Evolutionary conservation across 2,329 filamentous ascomycete species (phyloP), one percentile per base, ranked within the genome.

Genomic region (Capronia americana): DNA sequence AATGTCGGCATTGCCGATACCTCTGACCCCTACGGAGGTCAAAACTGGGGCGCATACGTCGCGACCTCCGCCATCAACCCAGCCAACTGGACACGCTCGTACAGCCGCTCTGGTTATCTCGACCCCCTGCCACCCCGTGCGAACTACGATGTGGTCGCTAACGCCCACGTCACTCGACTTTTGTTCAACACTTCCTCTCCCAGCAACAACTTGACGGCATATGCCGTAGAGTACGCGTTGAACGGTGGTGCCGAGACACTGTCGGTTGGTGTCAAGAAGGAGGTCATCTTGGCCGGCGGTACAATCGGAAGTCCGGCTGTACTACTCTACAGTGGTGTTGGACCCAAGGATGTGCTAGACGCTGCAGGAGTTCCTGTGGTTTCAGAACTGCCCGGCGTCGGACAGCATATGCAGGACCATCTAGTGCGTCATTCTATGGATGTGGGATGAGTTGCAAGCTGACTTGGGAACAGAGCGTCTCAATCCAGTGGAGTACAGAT

Each of bases 221-320:
- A 67, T 32, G 72, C 71, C 28, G 76, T 77, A 20, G 75, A 77
- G 63, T 77, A 77, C 55, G 75, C 73, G 1, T 69, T 64, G 2
- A 74, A 77, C 32, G 68, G 70, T 8, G 76, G 75, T 11, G 68
- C 65, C 4, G 75, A 72, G 1, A 76, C 69, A 8, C 56, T 68
- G 50, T 76, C 75, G 50, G 81, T 78, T 46, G 74, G 72, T 12
- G 82, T 82, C 2, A 79, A 77, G 14, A 77, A 77, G 54, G 82
- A 84, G 70, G 79, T 84, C 46, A 81, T 84, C 65, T 67, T 83
- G 41, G 75, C 80, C 2, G 82, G 75, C 11, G 88, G 88, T 17
- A 83, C 85, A 1, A 89, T 86, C 75, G 87, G 90, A 77, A 85
- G 84, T 2, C 87, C 87, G 7, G 87, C 90, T 74, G 77, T 91